Percentiles rank a stretch among this genome's conserved stretches.
Conservation (phyloP, 1,284 basidiomycete species). For the Ganoderma lucidum region DNA sequence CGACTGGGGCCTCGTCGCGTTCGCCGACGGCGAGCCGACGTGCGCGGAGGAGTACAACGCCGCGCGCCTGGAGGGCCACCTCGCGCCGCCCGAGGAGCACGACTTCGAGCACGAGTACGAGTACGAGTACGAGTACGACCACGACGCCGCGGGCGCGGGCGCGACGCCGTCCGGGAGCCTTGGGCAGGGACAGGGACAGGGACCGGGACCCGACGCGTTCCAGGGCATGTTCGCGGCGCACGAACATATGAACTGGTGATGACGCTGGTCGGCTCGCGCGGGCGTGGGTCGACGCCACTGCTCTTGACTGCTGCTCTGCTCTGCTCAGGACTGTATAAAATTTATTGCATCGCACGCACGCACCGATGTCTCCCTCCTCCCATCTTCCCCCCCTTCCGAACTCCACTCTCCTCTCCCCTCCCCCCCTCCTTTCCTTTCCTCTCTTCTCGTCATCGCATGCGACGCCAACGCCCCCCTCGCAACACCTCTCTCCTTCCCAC, state of each 20-base stretch:
- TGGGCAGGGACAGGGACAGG: not conserved
- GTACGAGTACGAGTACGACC: conserved; percentile 34
- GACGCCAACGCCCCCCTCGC: conserved; percentile 7
- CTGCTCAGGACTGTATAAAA: conserved; percentile 26
- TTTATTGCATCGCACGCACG: conserved; percentile 25
- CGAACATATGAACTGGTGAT: conserved; percentile 42
- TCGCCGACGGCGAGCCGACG: conserved; percentile 14
- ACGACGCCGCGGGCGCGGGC: conserved; percentile 25
- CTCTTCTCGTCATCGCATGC: conserved; percentile 4
- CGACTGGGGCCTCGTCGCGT: conserved; percentile 28
- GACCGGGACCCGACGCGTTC: conserved; percentile 32
- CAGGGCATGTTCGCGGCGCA: conserved; percentile 37
- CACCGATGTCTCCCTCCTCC: not conserved
- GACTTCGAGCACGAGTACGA: conserved; percentile 40
- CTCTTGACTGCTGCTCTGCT: conserved; percentile 28
- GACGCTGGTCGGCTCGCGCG: conserved; percentile 44
- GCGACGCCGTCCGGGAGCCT: conserved; percentile 23
- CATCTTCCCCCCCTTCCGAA: not conserved
- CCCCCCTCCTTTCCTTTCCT: not conserved
- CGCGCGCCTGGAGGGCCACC: conserved; percentile 12
- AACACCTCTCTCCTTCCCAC: conserved; percentile 7
- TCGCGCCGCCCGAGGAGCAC: conserved; percentile 28
- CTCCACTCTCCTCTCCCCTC: too few relatives aligned
- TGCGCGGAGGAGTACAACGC: conserved; percentile 30
- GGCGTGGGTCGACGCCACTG: conserved; percentile 43